Base-by-base conservation (phyloP, 768 basidiomycete genomes). In the Symmetrospora coprosmae region DNA sequence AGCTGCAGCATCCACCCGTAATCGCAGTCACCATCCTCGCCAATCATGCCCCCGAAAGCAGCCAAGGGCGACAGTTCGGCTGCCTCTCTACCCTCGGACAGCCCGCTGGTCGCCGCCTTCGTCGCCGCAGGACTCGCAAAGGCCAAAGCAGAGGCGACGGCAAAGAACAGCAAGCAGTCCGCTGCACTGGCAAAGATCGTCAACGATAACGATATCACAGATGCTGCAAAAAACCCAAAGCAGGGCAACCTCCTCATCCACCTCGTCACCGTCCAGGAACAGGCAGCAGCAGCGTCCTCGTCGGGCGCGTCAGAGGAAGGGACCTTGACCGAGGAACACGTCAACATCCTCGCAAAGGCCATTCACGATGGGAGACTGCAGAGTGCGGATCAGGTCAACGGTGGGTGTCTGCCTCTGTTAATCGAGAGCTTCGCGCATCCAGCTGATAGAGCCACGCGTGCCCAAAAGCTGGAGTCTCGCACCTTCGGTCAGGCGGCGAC, bases 321-420 rank as follows among this genome's bases (percentile, higher is more conserved):
- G n/a, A n/a, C n/a, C n/a, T n/a, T 64, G 49, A n/a, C 19, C 21
- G 40, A 47, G 16, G 45, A 60, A 17, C 28, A 61, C 31, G 35
- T 39, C 23, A 31, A 17, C 11, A 33, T 64, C 19, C 45, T 64
- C n/a, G 56, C 60, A 2, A 55, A 28, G n/a, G 80, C 77, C 63
- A 82, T 97, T 66, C 71, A 81, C n/a, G 79, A 82, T 56, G 82
- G 80, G 21, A 79, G 79, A 64, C 72, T 97, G 60, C 86, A 83
- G 73, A 81, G 79, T 33, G 78, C 81, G 2, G 92, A 96, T 71
- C 91, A 96, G 76, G 81, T 94, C 25, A 76, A 79, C 52, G 91
- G 91, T 89, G 67, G 66, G 82, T 72, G 11, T 21, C 17, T 5
- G 5, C 6, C 11, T 30, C 50, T 25, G 21, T 47, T 5, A 23